A percentile compares a stretch with the other conserved stretches of the same genome.
Evolutionary conservation across 2,329 filamentous ascomycete species (phyloP).

Genomic region (Drechslerella stenobrocha): DNA sequence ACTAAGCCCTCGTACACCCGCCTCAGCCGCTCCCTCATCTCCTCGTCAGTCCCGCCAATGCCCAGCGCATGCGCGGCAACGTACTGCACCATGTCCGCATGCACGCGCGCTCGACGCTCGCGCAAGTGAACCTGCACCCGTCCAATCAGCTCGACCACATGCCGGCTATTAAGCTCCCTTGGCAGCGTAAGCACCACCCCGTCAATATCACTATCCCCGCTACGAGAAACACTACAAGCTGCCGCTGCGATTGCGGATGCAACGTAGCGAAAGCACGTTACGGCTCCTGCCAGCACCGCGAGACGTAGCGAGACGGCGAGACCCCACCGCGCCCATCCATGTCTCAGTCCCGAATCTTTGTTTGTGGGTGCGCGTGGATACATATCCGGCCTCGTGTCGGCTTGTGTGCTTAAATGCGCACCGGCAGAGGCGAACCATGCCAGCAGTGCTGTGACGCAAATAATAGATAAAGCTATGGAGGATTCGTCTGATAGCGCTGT

Average conservation of each 20-base stretch:
- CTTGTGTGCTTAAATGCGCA: too few relatives aligned
- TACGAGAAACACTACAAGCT: background rate
- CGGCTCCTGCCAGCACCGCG: background rate
- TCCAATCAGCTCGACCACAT: conserved; percentile 1
- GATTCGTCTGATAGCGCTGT: conserved; percentile 3
- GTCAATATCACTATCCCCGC: background rate
- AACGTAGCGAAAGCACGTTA: background rate
- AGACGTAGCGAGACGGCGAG: background rate
- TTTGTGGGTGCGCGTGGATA: too few relatives aligned
- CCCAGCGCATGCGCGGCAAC: conserved; percentile 1
- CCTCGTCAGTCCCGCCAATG: conserved; percentile 1
- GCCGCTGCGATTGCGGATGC: background rate
- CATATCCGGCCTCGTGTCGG: too few relatives aligned
- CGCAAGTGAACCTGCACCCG: conserved; percentile 8
- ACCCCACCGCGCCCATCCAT: background rate
- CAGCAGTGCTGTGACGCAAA: conserved; percentile 9
- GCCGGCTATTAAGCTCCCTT: background rate
- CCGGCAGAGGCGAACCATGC: conserved; percentile 13
- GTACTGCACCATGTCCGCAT: conserved; percentile 18
- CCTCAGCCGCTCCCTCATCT: conserved; percentile 3
- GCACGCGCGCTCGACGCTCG: background rate
- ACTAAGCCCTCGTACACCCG: conserved; percentile 16
- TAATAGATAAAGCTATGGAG: background rate
- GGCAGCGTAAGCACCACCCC: conserved; percentile 9
- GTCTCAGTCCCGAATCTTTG: too few relatives aligned